A percentile compares a stretch with the other conserved stretches of the same genome.
phyloP scores from a whole-genome alignment of 257 asterid species.

The Nicotiana knightiana region DNA sequence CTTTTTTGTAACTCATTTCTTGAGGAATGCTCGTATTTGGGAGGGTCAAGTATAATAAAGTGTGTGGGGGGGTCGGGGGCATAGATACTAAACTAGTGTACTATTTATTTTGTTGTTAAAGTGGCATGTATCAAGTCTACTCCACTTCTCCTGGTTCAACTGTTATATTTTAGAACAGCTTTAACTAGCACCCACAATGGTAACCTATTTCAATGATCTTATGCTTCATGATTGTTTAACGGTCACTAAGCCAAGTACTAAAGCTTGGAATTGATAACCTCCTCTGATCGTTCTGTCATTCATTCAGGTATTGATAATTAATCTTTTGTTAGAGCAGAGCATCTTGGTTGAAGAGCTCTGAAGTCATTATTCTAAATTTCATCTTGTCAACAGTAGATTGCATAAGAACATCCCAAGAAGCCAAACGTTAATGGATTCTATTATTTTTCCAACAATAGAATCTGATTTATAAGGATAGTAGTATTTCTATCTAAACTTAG shows the following conservation, averaged over 20 bases:
- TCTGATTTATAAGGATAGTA: not conserved
- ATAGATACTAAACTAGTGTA: not conserved
- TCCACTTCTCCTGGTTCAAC: not conserved
- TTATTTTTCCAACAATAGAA: not conserved
- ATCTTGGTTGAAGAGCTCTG: no score
- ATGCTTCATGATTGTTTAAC: not conserved
- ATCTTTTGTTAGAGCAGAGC: no score
- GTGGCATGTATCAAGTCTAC: not conserved
- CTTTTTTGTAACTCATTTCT: not conserved
- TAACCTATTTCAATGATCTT: not conserved
- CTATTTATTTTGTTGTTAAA: not conserved
- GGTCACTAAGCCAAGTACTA: not conserved
- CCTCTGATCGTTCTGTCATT: not conserved
- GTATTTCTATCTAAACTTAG: not conserved
- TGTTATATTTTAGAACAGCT: not conserved
- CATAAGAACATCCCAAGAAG: not conserved
- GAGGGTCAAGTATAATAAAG: not conserved
- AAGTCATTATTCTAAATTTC: no score
- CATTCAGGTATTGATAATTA: no score
- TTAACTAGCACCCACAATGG: not conserved
- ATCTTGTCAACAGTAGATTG: not conserved
- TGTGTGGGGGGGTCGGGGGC: not conserved
- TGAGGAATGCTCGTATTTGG: conserved; percentile 2
- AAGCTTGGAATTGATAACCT: not conserved
- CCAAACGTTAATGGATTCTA: not conserved